Conservation (phyloP, 1,284 basidiomycete genomes). For the Cutaneotrichosporon dermatis region DNA sequence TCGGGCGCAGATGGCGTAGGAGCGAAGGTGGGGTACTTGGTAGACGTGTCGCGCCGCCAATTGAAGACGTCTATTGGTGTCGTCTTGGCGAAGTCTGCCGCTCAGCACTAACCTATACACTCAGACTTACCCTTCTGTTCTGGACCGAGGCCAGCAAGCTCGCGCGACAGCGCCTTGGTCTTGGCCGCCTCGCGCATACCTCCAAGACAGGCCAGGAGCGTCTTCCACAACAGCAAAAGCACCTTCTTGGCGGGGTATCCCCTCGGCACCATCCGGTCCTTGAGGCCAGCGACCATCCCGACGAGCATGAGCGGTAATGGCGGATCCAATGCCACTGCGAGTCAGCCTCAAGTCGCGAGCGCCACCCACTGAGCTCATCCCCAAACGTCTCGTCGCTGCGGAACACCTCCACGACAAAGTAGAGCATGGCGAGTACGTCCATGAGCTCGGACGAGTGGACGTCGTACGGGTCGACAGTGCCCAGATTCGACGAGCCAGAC, state of each 20-base stretch:
- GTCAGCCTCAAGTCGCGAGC: not conserved
- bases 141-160: constrained; percentile 66
- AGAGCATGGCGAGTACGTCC: constrained; percentile 85
- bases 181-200: constrained; percentile 80
- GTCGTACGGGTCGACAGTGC: constrained; percentile 36
- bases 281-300: constrained; percentile 77
- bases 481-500: constrained; percentile 13
- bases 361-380: constrained; percentile 81
- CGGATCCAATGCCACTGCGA: constrained; percentile 84
- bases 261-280: constrained; percentile 82
- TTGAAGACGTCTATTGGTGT: constrained; percentile 81
- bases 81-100: constrained; percentile 63
- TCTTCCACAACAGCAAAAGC: constrained; percentile 94
- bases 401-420: constrained; percentile 87
- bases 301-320: constrained; percentile 90
- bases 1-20: constrained; percentile 54
- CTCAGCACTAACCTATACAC: constrained; percentile 1
- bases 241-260: constrained; percentile 85
- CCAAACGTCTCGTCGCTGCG: constrained; percentile 88
- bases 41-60: constrained; percentile 80
- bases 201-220: constrained; percentile 84
- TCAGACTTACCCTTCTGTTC: constrained; percentile 55
- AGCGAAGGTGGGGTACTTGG: constrained; percentile 90
- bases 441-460: constrained; percentile 72
- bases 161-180: constrained; percentile 79